Percentiles rank a stretch among this genome's conserved stretches.
These are phyloP conservation scores for Candida nitratophila DNA, from an alignment of 805 yeast genomes.

Conservation along the genomic window DNA sequence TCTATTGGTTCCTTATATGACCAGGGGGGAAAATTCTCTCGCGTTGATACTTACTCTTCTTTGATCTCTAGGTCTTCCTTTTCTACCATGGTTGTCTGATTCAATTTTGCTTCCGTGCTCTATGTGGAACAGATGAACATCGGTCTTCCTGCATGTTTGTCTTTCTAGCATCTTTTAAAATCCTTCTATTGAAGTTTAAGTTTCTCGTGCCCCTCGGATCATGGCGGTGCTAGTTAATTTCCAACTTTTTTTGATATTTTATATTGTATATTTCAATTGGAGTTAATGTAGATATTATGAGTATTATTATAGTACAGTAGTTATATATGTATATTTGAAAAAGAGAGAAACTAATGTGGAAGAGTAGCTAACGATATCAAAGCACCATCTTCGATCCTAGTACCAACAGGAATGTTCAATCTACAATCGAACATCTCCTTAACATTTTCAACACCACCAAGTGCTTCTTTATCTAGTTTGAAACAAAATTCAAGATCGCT, in stretches of 20 bases:
- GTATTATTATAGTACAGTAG: too few relatives aligned
- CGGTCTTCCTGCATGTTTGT: too few relatives aligned
- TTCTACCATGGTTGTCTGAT: not conserved
- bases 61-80: slow-evolving; percentile 1
- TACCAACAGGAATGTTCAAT: slow-evolving; percentile 43
- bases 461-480: slow-evolving; percentile 36
- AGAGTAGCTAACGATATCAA: slow-evolving; percentile 46
- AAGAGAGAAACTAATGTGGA: not conserved
- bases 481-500: slow-evolving; percentile 49
- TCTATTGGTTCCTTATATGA: not conserved
- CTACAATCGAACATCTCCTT: slow-evolving; percentile 66
- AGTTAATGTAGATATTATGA: too few relatives aligned
- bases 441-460: slow-evolving; percentile 48
- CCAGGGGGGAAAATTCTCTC: too few relatives aligned
- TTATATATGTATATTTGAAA: not conserved
- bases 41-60: slow-evolving; percentile 2
- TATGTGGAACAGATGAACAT: too few relatives aligned
- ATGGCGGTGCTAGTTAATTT: too few relatives aligned
- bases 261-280: too few relatives aligned
- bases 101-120: too few relatives aligned
- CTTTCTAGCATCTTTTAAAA: too few relatives aligned
- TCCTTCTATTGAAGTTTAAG: too few relatives aligned
- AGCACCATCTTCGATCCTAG: slow-evolving; percentile 65
- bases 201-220: too few relatives aligned
- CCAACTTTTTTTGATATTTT: too few relatives aligned